phyloP scores from a whole-genome alignment of 2,329 filamentous ascomycete genomes.

The Botryotinia calthae region DNA sequence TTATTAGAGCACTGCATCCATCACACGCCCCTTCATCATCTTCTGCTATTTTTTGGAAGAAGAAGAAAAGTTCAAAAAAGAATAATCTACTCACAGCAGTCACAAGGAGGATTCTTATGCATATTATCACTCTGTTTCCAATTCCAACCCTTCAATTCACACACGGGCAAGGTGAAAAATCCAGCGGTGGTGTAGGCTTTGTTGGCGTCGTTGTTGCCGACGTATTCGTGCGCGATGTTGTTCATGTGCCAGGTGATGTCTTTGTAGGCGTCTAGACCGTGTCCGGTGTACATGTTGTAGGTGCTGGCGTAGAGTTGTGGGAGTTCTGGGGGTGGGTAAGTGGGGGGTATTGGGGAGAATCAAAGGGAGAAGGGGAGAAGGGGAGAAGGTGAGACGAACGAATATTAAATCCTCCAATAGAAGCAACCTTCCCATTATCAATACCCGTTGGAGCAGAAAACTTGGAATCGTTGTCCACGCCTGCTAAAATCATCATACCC shows the following conservation, averaged over 20 bases:
- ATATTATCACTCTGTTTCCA: slow-evolving; percentile 3
- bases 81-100: background rate
- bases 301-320: background rate
- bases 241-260: background rate
- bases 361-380: background rate
- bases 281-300: background rate
- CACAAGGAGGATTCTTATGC: background rate
- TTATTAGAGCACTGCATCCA: background rate
- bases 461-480: background rate
- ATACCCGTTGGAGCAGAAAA: background rate
- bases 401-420: background rate
- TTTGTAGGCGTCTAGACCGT: background rate
- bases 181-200: background rate
- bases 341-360: rapidly evolving
- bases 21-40: background rate
- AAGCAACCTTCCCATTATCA: background rate
- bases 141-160: background rate
- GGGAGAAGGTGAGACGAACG: background rate
- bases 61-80: too few relatives aligned
- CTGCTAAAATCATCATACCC: background rate
- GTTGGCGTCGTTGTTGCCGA: background rate
- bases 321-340: background rate
- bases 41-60: rapidly evolving
- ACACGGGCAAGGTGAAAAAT: background rate
- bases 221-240: background rate